phyloP scores from a whole-genome alignment of 2,329 filamentous ascomycete species.

The Chlorencoelia australis region DNA sequence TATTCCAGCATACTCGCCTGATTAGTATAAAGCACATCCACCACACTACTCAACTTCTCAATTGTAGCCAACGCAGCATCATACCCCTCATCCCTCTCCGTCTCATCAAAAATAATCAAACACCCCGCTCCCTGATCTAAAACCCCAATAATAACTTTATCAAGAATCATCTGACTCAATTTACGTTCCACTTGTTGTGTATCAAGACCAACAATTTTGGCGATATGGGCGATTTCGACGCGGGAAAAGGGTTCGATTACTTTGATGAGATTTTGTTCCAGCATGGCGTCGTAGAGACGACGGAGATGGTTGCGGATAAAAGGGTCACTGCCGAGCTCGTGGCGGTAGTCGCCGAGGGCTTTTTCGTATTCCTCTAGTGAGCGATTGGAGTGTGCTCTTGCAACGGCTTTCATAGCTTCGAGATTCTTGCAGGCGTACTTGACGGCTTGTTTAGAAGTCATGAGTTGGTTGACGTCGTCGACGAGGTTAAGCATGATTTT shows the following conservation, averaged over 20 bases:
- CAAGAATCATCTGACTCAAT: conserved; percentile 97
- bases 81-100: conserved; percentile 84
- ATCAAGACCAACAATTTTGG: conserved; percentile 94
- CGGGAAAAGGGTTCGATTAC: conserved; percentile 98
- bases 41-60: conserved; percentile 92
- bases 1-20: conserved; percentile 93
- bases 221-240: conserved; percentile 93
- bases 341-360: conserved; percentile 79
- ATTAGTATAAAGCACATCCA: conserved; percentile 95
- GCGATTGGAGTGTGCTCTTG: conserved; percentile 87
- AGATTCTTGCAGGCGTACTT: conserved; percentile 94
- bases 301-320: conserved; percentile 97
- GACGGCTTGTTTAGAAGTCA: conserved; percentile 91
- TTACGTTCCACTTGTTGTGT: conserved; percentile 96
- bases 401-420: conserved; percentile 98
- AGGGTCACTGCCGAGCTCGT: conserved; percentile 85
- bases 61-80: conserved; percentile 91
- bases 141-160: conserved; percentile 97
- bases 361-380: conserved; percentile 96
- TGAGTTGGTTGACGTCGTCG: conserved; percentile 90
- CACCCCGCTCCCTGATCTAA: conserved; percentile 96
- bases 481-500: conserved; percentile 98
- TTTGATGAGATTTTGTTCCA: conserved; percentile 99
- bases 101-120: conserved; percentile 94
- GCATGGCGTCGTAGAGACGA: conserved; percentile 92